These are phyloP conservation scores for Fusarium mexicanum DNA, from an alignment of 2,329 filamentous ascomycete species.

Conservation along the genomic window DNA sequence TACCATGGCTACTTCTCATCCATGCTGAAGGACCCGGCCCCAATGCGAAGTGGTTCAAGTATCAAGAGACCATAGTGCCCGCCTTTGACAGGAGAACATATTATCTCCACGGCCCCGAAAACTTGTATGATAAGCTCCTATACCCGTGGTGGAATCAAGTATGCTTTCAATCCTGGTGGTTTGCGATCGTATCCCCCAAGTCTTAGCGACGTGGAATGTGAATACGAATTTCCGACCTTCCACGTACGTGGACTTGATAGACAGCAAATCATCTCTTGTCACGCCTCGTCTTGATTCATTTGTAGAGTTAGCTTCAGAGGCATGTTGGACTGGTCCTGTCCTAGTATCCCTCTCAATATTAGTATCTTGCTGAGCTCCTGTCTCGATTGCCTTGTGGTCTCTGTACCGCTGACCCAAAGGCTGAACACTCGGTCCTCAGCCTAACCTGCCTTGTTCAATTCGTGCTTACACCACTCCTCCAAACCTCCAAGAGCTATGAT, in stretches of 20 bases:
- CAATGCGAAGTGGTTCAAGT: too few species aligned
- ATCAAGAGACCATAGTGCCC: conserved; percentile 51
- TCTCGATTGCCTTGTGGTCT: neutral
- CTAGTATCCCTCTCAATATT: neutral
- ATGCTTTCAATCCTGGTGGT: neutral
- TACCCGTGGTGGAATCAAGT: neutral
- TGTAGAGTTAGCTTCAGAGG: neutral
- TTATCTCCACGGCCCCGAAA: neutral
- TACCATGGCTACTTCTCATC: conserved; percentile 62
- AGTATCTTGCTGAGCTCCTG: neutral
- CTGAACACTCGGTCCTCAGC: neutral
- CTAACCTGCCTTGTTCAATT: neutral
- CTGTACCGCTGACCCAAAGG: neutral
- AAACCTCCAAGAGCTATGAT: neutral
- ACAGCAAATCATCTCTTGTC: neutral
- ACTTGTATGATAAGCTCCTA: neutral
- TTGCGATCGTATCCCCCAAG: neutral
- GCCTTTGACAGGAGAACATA: neutral
- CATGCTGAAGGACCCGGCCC: conserved; percentile 82
- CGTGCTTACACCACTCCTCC: neutral
- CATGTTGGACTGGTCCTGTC: neutral
- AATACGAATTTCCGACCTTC: neutral
- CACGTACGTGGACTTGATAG: neutral
- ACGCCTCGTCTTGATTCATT: neutral
- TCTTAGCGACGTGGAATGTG: neutral